phyloP scores from a whole-genome alignment of 2,329 filamentous ascomycete genomes.

The Talaromyces sp. region DNA sequence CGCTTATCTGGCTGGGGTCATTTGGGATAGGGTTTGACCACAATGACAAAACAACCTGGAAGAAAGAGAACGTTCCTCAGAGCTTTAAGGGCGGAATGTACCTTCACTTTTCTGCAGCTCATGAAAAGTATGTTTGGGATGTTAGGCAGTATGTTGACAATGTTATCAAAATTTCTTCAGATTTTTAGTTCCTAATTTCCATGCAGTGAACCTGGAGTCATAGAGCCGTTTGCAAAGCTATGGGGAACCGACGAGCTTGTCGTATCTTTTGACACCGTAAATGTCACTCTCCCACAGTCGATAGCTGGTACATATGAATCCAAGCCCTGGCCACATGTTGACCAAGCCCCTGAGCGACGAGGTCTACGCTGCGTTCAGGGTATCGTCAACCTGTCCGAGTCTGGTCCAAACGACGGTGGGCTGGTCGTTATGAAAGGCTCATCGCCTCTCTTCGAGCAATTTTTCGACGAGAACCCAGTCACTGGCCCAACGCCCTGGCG shows the following conservation, averaged over 20 bases:
- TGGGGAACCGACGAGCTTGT: slow-evolving; percentile 29
- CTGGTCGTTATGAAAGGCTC: slow-evolving; percentile 15
- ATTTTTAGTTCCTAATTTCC: background rate
- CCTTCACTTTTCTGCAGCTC: slow-evolving; percentile 28
- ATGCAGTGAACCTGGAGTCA: slow-evolving; percentile 31
- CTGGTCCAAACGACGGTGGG: slow-evolving; percentile 17
- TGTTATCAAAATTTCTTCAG: background rate
- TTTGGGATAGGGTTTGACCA: slow-evolving; percentile 35
- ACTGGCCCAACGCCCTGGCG: slow-evolving; percentile 4
- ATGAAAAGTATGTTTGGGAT: slow-evolving; percentile 44
- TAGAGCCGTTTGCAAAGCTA: slow-evolving; percentile 38
- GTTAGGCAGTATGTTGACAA: slow-evolving; percentile 24
- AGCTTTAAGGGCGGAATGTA: slow-evolving; percentile 31
- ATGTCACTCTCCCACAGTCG: slow-evolving; percentile 37
- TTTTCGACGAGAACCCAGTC: slow-evolving; percentile 13
- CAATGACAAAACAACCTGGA: slow-evolving; percentile 36
- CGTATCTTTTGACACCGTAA: slow-evolving; percentile 28
- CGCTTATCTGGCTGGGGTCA: slow-evolving; percentile 35
- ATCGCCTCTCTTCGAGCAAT: slow-evolving; percentile 13
- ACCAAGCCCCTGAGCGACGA: background rate
- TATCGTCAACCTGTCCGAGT: slow-evolving; percentile 14
- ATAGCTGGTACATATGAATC: slow-evolving; percentile 17
- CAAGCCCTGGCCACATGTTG: slow-evolving; percentile 5
- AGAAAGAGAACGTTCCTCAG: slow-evolving; percentile 38
- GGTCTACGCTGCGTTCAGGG: slow-evolving; percentile 15